Evolutionary conservation across 1,139 yeast genomes (phyloP), one percentile per base, ranked within the genome.

Genomic region (Nematodospora anomalae): DNA sequence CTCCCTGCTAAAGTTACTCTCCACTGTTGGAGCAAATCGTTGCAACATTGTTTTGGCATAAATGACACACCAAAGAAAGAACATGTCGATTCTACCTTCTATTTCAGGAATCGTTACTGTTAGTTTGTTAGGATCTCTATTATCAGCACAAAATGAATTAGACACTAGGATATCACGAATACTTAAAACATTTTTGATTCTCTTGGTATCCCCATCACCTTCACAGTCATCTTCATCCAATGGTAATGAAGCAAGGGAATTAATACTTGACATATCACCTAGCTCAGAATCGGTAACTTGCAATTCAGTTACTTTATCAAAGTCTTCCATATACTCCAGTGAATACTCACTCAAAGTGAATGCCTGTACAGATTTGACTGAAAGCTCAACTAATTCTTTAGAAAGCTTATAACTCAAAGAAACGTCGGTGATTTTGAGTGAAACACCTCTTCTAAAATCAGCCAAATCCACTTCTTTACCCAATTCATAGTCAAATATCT

Each of bases 41-140:
- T 60, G 52, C n/a, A 69, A 33, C 39, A 71, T 50, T 1, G 66
- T 60, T 26, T 49, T 42, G 6, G 75, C 76, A 42, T 71, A 71
- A 26, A 68, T 49, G 2, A 57, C 38, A 49, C 74, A 69, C 76
- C 76, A 71, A 3, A 67, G 53, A 33, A 71, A 59, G 44, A 70
- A 71, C 34, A 66, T 62, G 45, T 70, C 75, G 3, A 68, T 41
- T 13, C 71, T 50, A 2, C 67, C 73, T 35, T 69, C 72, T 8
- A 67, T 38, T 41, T 67, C 72, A 1, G 72, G 68, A 3, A 69
- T 50, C 5, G 47, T 37, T 14, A 69, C 51, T 4, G 45, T 36
- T 11, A 71, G 46, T 32, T 57, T 54, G 36, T 67, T 55, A 26
- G 47, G 49, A 37, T 63, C 64, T 24, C 50, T 46, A 21, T 48